A percentile compares a stretch with the other conserved stretches of the same genome.
These are phyloP conservation scores for Artemisia annua DNA, from an alignment of 129 eudicot species.

Conservation along the genomic window DNA sequence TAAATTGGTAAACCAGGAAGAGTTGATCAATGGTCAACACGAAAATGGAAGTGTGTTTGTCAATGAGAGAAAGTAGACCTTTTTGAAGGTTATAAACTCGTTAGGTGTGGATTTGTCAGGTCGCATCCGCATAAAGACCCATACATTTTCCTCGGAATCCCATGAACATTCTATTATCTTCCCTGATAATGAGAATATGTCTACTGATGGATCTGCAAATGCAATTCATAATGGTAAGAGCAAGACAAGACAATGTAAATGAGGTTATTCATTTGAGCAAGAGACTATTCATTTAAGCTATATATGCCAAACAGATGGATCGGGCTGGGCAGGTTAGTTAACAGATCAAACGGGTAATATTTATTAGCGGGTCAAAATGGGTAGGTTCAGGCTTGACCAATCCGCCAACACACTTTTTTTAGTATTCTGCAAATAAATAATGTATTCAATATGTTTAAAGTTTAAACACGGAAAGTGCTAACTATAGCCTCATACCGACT, in stretches of 20 bases:
- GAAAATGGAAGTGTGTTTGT: background rate
- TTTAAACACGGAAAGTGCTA: no score
- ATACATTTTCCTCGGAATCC: constrained; percentile 51
- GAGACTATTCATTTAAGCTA: background rate
- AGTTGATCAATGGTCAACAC: background rate
- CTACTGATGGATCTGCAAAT: constrained; percentile 47
- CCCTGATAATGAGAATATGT: constrained; percentile 44
- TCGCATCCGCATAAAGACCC: constrained; percentile 67
- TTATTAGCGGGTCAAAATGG: no score
- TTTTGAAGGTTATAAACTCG: constrained; percentile 57
- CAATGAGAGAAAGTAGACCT: constrained; percentile 35
- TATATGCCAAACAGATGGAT: background rate
- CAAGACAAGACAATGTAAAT: constrained; percentile 2
- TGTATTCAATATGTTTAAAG: no score
- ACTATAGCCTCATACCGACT: no score
- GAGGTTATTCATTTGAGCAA: background rate
- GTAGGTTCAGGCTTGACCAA: no score
- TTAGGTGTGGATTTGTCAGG: constrained; percentile 63
- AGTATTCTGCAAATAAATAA: no score
- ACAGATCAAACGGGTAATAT: no score
- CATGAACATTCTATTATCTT: constrained; percentile 72
- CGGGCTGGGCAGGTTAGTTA: no score
- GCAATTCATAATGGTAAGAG: background rate
- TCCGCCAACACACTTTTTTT: no score
- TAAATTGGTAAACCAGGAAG: constrained; percentile 10